A percentile compares a stretch with the other conserved stretches of the same genome.
phyloP scores from a whole-genome alignment of 495 filamentous ascomycete genomes.

The Hypoxylon subgilvum region DNA sequence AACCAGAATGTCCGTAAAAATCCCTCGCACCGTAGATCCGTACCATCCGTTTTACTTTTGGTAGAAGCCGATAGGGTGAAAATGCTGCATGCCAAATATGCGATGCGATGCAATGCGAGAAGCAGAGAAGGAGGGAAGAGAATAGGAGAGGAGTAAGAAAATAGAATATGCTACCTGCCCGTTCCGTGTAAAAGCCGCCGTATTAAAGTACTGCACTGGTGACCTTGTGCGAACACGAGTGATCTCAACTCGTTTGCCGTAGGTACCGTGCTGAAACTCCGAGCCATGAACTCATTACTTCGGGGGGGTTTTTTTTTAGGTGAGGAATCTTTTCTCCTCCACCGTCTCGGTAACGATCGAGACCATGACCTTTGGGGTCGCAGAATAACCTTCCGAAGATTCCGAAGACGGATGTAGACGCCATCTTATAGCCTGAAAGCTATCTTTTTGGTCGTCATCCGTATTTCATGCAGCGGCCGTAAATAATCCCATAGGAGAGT shows the following conservation, averaged over 20 bases:
- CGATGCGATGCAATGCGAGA: constrained; percentile 38
- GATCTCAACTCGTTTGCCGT: constrained; percentile 14
- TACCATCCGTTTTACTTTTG: constrained; percentile 35
- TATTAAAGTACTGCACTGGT: constrained; percentile 20
- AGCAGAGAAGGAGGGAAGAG: constrained; percentile 13
- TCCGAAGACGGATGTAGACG: constrained; percentile 24
- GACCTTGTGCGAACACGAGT: constrained; percentile 26
- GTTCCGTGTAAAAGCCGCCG: constrained; percentile 27
- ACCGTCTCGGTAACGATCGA: constrained; percentile 7
- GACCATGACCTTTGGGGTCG: constrained; percentile 24
- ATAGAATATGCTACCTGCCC: constrained; percentile 32
- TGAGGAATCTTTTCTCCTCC: constrained; percentile 6
- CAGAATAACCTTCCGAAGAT: constrained; percentile 29
- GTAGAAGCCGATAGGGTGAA: constrained; percentile 29
- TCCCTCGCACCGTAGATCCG: constrained; percentile 20
- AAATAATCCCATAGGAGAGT: constrained; percentile 38
- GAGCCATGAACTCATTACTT: constrained; percentile 20
- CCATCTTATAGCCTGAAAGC: constrained; percentile 37
- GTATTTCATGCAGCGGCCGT: constrained; percentile 31
- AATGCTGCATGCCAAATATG: constrained; percentile 39
- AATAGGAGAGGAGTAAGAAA: too few species aligned
- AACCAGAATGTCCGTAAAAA: constrained; percentile 28
- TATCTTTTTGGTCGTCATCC: constrained; percentile 22
- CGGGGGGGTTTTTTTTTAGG: constrained; percentile 5
- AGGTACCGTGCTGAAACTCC: constrained; percentile 11